Percentiles rank a stretch among this genome's conserved stretches.
Conservation (phyloP, 306 rosid species). For the Lathyrus oleraceus region DNA sequence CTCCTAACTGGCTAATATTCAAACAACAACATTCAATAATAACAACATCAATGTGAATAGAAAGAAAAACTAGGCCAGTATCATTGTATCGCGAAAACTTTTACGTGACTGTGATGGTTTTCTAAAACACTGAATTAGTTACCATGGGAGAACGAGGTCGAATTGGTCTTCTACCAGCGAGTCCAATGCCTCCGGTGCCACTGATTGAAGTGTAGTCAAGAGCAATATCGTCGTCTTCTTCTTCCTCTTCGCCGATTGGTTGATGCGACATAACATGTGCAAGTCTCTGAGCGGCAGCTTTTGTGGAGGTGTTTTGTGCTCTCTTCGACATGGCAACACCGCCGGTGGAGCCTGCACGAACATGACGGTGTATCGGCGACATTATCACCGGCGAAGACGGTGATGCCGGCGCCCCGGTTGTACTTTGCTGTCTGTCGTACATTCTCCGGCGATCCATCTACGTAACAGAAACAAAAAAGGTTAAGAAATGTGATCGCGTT, state of each 20-base stretch:
- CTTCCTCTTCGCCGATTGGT: constrained; percentile 54
- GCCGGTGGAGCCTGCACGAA: constrained; percentile 56
- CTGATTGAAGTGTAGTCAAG: constrained; percentile 49
- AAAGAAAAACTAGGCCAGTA: too few relatives aligned
- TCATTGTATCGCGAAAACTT: too few relatives aligned
- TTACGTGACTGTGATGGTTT: too few relatives aligned
- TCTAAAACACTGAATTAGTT: not conserved
- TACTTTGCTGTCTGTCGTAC: constrained; percentile 62
- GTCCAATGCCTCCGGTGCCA: constrained; percentile 70
- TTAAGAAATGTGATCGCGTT: too few relatives aligned
- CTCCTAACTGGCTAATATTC: constrained; percentile 35
- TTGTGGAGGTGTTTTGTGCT: constrained; percentile 66
- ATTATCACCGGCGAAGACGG: constrained; percentile 57
- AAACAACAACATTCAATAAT: constrained; percentile 9
- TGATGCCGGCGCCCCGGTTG: constrained; percentile 43
- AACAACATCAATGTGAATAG: not conserved
- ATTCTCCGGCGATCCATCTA: constrained; percentile 66
- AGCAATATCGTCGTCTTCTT: constrained; percentile 58
- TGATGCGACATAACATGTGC: constrained; percentile 91
- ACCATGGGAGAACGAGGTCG: constrained; percentile 72
- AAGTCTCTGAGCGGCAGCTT: constrained; percentile 97
- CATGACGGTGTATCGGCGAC: constrained; percentile 51
- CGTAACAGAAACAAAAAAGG: not conserved
- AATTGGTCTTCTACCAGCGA: constrained; percentile 62
- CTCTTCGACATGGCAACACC: constrained; percentile 53